These are phyloP conservation scores for Polytrichum formosum DNA, from an alignment of 225 moss, liverwort and hornwort genomes.

Conservation along the genomic window DNA sequence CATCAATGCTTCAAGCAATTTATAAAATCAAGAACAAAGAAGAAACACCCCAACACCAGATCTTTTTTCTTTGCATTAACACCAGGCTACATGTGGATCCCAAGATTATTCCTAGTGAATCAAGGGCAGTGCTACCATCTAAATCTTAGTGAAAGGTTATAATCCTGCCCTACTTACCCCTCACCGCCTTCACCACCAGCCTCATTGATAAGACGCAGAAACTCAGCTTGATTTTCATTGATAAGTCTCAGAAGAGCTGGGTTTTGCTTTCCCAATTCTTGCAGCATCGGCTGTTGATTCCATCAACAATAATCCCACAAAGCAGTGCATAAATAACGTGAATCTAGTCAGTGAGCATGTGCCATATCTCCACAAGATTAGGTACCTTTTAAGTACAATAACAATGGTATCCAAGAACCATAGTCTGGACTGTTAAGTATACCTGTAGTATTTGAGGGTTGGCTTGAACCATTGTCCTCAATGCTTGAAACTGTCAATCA, in stretches of 20 bases:
- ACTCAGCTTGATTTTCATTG: conserved; percentile 81
- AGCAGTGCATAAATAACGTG: too few relatives aligned
- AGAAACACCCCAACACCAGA: not conserved
- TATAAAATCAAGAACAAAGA: not conserved
- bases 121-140: not conserved
- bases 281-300: conserved; percentile 62
- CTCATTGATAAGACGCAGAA: conserved; percentile 74
- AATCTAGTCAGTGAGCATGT: not conserved
- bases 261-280: conserved; percentile 82
- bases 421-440: not conserved
- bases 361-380: too few relatives aligned
- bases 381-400: not conserved
- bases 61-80: too few relatives aligned
- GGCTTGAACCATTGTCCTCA: conserved; percentile 72
- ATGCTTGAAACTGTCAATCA: conserved; percentile 54
- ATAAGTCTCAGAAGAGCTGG: conserved; percentile 75
- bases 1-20: not conserved
- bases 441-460: conserved; percentile 72
- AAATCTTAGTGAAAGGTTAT: not conserved
- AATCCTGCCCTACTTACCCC: conserved; percentile 39
- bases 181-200: conserved; percentile 74
- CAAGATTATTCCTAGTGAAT: not conserved
- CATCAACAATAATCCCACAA: too few relatives aligned
- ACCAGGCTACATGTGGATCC: too few relatives aligned
- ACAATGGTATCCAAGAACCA: not conserved